A percentile compares a stretch with the other conserved stretches of the same genome.
Evolutionary conservation across 345 rosid species (phyloP).

Genomic region (Eucalyptus cloeziana): DNA sequence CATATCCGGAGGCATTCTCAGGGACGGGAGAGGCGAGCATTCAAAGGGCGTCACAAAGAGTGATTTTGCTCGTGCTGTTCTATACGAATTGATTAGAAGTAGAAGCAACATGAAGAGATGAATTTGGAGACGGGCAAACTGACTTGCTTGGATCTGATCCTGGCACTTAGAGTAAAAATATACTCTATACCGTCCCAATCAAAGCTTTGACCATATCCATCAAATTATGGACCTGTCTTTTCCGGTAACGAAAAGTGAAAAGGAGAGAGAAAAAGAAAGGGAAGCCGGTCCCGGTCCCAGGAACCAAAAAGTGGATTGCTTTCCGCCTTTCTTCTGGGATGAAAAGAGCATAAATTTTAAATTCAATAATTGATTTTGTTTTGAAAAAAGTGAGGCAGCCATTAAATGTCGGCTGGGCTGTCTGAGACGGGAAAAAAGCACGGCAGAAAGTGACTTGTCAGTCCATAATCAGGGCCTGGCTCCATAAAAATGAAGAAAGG

Average conservation of each 20-base stretch:
- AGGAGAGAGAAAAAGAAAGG: background rate
- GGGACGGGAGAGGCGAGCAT: background rate
- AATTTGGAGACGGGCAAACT: background rate
- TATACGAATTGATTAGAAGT: background rate
- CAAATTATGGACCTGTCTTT: background rate
- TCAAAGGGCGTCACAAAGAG: background rate
- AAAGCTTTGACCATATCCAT: background rate
- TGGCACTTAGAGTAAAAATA: background rate
- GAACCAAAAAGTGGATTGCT: background rate
- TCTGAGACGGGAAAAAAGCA: background rate
- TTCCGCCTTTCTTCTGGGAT: background rate
- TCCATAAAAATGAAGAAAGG: background rate
- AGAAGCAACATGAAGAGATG: background rate
- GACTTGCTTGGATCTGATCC: background rate
- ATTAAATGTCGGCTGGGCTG: background rate
- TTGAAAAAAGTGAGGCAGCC: background rate
- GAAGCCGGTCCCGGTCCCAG: background rate
- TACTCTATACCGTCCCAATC: background rate
- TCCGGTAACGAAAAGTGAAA: background rate
- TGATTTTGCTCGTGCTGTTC: background rate
- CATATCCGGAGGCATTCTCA: background rate
- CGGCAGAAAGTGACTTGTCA: constrained; percentile 1
- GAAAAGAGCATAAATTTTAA: background rate
- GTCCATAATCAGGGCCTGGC: background rate
- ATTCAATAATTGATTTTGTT: background rate